A percentile compares a stretch with the other conserved stretches of the same genome.
phyloP scores from a whole-genome alignment of 2,329 filamentous ascomycete genomes.

The Phialophora expanda region DNA sequence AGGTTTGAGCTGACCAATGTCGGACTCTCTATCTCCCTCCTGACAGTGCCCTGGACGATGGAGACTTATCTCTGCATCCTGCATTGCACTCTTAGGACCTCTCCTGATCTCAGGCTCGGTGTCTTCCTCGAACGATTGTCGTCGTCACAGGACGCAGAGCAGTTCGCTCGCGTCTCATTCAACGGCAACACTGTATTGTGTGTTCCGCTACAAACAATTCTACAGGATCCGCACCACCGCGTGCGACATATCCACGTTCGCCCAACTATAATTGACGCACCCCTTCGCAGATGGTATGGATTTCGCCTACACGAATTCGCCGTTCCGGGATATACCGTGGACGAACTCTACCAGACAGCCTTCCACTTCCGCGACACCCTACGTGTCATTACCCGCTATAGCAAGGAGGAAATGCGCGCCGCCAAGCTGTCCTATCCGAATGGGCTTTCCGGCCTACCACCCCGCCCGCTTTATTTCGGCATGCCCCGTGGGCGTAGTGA shows the following conservation, averaged over 20 bases:
- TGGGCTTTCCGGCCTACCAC: constrained; percentile 19
- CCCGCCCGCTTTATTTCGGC: constrained; percentile 18
- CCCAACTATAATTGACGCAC: constrained; percentile 25
- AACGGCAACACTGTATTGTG: constrained; percentile 26
- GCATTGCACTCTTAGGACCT: constrained; percentile 25
- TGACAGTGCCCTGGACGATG: constrained; percentile 27
- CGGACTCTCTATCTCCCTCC: constrained; percentile 30
- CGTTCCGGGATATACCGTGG: constrained; percentile 16
- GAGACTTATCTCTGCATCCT: constrained; percentile 35
- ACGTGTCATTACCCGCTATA: constrained; percentile 16
- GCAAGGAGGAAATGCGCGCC: constrained; percentile 17
- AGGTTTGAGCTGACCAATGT: constrained; percentile 33
- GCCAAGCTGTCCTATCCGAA: constrained; percentile 16
- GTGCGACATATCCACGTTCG: constrained; percentile 23
- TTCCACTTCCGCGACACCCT: constrained; percentile 21
- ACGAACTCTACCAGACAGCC: constrained; percentile 16
- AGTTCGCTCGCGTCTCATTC: constrained; percentile 42
- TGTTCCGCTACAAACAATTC: constrained; percentile 12
- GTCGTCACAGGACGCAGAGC: constrained; percentile 50
- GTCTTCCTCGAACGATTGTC: constrained; percentile 39
- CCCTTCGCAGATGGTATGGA: constrained; percentile 25
- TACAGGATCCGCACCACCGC: constrained; percentile 19
- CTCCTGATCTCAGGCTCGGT: constrained; percentile 19
- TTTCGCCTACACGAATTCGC: constrained; percentile 25
- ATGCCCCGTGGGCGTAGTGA: constrained; percentile 19